A percentile compares a stretch with the other conserved stretches of the same genome.
Conservation (phyloP, 805 yeast genomes). For the Yamadazyma olivae region DNA sequence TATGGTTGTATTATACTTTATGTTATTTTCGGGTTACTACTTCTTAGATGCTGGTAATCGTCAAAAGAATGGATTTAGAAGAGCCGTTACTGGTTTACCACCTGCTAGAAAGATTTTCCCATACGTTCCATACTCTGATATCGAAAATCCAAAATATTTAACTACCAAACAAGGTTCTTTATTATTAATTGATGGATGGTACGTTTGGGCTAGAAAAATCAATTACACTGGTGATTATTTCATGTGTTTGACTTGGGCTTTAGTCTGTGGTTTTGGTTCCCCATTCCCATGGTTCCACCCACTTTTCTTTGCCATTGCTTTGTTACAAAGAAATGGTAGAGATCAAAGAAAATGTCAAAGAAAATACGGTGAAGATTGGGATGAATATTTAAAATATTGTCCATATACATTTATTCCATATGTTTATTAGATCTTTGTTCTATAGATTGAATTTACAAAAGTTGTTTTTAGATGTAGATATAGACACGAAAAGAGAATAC, state of each 20-base stretch:
- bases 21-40: conserved; percentile 72
- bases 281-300: conserved; percentile 98
- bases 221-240: conserved; percentile 94
- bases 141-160: conserved; percentile 82
- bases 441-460: too few species aligned
- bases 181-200: conserved; percentile 92
- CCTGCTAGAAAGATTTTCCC: conserved; percentile 86
- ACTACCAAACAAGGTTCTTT: conserved; percentile 81
- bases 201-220: conserved; percentile 85
- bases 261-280: conserved; percentile 82
- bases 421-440: conserved; percentile 46
- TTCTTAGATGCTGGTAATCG: conserved; percentile 94
- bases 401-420: conserved; percentile 92
- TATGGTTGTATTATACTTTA: conserved; percentile 52
- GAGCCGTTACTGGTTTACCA: conserved; percentile 75
- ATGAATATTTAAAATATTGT: conserved; percentile 75
- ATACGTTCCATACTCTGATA: conserved; percentile 77
- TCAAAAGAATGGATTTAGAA: conserved; percentile 91
- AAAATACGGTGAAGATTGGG: conserved; percentile 96
- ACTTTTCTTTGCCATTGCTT: conserved; percentile 78
- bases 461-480: too few species aligned
- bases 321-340: conserved; percentile 84
- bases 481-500: too few species aligned
- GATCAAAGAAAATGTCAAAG: conserved; percentile 79
- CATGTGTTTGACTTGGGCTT: conserved; percentile 89